Conservation (phyloP, 257 asterid genomes). For the Avicennia marina region DNA sequence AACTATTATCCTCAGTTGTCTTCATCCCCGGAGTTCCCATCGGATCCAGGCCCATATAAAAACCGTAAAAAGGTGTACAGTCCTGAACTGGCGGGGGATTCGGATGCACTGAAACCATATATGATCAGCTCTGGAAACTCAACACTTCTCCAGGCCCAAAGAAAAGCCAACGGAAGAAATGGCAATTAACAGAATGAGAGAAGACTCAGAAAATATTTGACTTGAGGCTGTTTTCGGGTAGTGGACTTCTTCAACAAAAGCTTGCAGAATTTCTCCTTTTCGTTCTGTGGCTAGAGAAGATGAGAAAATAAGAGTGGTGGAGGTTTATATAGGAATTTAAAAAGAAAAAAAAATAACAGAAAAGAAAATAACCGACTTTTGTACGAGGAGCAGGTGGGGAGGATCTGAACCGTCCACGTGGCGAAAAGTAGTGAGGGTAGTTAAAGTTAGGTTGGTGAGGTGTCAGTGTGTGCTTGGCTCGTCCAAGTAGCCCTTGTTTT, state of each 20-base stretch:
- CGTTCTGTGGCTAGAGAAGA: no score
- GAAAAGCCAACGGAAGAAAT: not conserved
- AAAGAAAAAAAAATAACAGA: no score
- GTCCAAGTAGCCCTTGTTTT: no score
- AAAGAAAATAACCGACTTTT: constrained; percentile 33
- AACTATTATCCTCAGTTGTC: constrained; percentile 1
- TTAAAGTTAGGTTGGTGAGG: constrained; percentile 13
- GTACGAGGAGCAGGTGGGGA: constrained; percentile 12
- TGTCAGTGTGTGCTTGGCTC: constrained; percentile 17
- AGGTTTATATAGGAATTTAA: not conserved
- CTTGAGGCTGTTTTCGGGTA: no score
- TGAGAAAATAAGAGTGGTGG: no score
- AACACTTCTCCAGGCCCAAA: constrained; percentile 2
- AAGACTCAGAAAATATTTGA: no score
- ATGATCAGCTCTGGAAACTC: constrained; percentile 15
- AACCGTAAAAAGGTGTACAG: constrained; percentile 24
- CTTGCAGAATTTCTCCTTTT: no score
- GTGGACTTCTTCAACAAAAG: not conserved
- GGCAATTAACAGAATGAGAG: not conserved
- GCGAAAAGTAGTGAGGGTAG: constrained; percentile 14
- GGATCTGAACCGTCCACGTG: constrained; percentile 51
- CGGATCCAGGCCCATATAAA: constrained; percentile 32
- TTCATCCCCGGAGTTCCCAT: constrained; percentile 14
- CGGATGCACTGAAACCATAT: constrained; percentile 75
- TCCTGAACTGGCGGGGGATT: constrained; percentile 50